phyloP scores from a whole-genome alignment of 2,329 filamentous ascomycete genomes.

The Microsporum ferrugineum region DNA sequence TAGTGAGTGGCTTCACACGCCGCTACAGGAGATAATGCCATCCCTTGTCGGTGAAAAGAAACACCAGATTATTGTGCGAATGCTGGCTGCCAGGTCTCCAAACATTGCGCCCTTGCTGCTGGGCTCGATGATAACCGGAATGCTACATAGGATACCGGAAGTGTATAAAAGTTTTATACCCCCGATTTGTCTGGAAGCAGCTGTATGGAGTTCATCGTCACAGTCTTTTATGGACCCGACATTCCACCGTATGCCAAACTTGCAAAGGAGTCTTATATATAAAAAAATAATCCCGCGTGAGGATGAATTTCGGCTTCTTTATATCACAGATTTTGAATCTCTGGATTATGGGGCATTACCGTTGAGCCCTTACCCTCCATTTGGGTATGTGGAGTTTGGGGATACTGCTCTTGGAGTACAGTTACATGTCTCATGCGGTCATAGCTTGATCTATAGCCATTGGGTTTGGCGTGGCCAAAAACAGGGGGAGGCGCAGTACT shows the following conservation, averaged over 20 bases:
- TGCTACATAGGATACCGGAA: conserved; percentile 7
- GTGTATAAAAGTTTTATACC: conserved; percentile 3
- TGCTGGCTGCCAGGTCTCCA: conserved; percentile 8
- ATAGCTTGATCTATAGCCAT: conserved; percentile 9
- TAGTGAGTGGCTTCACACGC: conserved; percentile 10
- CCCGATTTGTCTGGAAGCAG: conserved; percentile 6
- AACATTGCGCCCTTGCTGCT: conserved; percentile 9
- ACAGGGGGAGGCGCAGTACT: not conserved
- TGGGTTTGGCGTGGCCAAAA: conserved; percentile 8
- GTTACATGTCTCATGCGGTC: conserved; percentile 9
- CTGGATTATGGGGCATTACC: conserved; percentile 1
- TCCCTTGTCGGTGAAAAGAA: conserved; percentile 7
- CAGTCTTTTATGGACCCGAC: conserved; percentile 7
- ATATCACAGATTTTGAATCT: conserved; percentile 7
- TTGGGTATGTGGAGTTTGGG: conserved; percentile 5
- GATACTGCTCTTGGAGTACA: conserved; percentile 9
- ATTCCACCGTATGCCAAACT: conserved; percentile 6
- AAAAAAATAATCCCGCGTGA: conserved; percentile 8
- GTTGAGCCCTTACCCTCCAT: conserved; percentile 8
- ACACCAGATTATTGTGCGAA: conserved; percentile 5
- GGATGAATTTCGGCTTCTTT: conserved; percentile 10
- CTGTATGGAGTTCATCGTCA: not conserved
- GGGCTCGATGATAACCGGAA: conserved; percentile 8
- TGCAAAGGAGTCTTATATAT: conserved; percentile 2
- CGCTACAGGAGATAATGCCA: conserved; percentile 5